These are phyloP conservation scores for Tricholomella constricta DNA, from an alignment of 768 basidiomycete species.

Conservation along the genomic window DNA sequence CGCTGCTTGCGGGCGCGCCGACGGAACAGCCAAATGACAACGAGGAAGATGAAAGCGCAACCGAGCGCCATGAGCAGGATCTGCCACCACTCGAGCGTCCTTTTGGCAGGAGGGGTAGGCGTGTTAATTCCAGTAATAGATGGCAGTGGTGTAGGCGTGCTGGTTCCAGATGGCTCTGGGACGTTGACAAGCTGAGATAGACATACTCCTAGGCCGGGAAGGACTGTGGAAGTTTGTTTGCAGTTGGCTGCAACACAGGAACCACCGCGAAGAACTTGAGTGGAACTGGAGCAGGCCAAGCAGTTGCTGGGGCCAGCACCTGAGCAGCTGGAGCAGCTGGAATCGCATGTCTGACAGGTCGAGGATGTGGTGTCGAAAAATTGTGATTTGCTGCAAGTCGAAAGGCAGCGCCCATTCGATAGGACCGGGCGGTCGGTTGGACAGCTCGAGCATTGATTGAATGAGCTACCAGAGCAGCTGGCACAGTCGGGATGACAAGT, in stretches of 20 bases:
- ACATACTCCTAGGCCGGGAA: constrained; percentile 76
- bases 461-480: constrained; percentile 69
- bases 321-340: constrained; percentile 65
- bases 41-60: constrained; percentile 75
- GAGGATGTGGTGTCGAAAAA: constrained; percentile 68
- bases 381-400: constrained; percentile 68
- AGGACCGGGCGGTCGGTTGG: constrained; percentile 69
- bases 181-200: constrained; percentile 68
- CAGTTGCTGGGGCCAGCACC: constrained; percentile 55
- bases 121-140: constrained; percentile 56
- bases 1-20: constrained; percentile 68
- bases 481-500: constrained; percentile 83
- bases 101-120: constrained; percentile 39
- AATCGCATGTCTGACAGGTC: constrained; percentile 68
- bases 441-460: constrained; percentile 79
- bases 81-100: constrained; percentile 74
- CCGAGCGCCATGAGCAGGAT: constrained; percentile 83
- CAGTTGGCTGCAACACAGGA: constrained; percentile 66
- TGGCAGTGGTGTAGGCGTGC: constrained; percentile 49
- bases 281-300: constrained; percentile 55
- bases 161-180: constrained; percentile 47
- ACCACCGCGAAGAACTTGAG: constrained; percentile 43
- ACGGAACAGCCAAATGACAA: constrained; percentile 67
- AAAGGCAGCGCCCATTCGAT: constrained; percentile 71
- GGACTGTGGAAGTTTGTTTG: constrained; percentile 49